Evolutionary conservation across 345 rosid genomes (phyloP).

Genomic region (Erucastrum elatum): DNA sequence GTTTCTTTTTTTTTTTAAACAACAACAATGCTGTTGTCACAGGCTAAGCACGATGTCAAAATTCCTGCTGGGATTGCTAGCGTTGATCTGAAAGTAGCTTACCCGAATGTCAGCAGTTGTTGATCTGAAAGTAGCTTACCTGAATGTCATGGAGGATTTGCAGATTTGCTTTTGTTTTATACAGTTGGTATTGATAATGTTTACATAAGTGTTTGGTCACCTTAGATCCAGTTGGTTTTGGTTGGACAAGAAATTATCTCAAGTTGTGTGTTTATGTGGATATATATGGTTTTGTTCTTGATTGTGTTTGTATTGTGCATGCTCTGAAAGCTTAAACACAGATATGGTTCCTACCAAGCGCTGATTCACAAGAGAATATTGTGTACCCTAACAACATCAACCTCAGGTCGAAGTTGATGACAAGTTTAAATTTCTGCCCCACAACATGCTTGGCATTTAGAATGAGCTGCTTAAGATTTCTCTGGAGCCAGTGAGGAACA

Average conservation of each 20-base stretch:
- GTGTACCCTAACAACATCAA: conserved; percentile 80
- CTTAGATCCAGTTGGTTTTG: neutral
- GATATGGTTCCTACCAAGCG: conserved; percentile 67
- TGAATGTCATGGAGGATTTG: conserved; percentile 65
- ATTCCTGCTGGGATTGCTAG: conserved; percentile 64
- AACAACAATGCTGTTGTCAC: neutral
- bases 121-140: too few relatives aligned
- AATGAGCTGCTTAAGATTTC: conserved; percentile 70
- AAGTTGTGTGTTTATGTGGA: neutral
- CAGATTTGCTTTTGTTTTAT: conserved; percentile 48
- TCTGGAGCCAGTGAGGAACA: conserved; percentile 73
- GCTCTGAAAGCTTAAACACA: conserved; percentile 60
- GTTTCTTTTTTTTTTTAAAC: conserved; percentile 4
- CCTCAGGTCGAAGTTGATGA: conserved; percentile 59
- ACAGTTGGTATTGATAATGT: neutral
- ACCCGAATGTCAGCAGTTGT: conserved; percentile 39
- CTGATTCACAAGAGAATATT: conserved; percentile 60
- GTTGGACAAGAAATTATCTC: neutral
- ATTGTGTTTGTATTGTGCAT: conserved; percentile 36
- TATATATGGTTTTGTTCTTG: neutral
- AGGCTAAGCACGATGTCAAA: conserved; percentile 74
- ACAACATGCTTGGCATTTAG: conserved; percentile 66
- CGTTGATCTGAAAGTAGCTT: conserved; percentile 81
- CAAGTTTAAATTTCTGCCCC: conserved; percentile 60
- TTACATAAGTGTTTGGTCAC: neutral